Base-by-base conservation (phyloP, 106 monocot species). In the Dendrobium nobile region DNA sequence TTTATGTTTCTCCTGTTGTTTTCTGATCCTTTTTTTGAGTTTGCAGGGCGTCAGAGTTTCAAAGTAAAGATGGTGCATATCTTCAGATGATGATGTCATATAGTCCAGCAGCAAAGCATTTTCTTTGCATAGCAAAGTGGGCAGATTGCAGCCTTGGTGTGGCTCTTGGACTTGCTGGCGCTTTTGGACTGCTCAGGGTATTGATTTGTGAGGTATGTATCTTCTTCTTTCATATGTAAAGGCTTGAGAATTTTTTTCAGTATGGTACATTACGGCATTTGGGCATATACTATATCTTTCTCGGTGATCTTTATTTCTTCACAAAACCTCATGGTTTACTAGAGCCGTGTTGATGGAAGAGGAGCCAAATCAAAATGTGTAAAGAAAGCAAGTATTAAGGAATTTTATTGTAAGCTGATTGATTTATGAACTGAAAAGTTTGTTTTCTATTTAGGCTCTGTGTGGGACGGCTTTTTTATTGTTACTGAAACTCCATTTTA, bases 121-220 rank as follows among this genome's bases (percentile, higher is more conserved):
- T 90, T 84, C 90, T 90, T 65, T 87, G 81, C 75, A 79, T 90
- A 24, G 87, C 91, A 45, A 86, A 88, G 28, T 94, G 94, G 94
- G 86, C 88, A 15, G 94, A 89, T 73, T 91, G 89, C 61, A 86
- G 78, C 77, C 87, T 94, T 70, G 37, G 37, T 15, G 83, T 91
- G 27, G 84, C 89, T 18, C 88, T 94, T 72, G 91, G 88, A n/a
- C 78, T 94, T 70, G 70, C 70, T 3, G 89, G 94, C 17, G 84
- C 89, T 31, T 85, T 94, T 72, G 94, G 94, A 18, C 75, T 94
- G 16, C 78, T 94, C 28, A 81, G 91, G 61, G 85, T 92, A 67
- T 86, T 82, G 41, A 82, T 88, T 77, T 87, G 82, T 55, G 87
- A 89, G 87, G 87, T 85, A 75, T 8, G 13, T 7, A 43, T 75